Evolutionary conservation across 805 yeast genomes (phyloP).

Genomic region (Candida railenensis): DNA sequence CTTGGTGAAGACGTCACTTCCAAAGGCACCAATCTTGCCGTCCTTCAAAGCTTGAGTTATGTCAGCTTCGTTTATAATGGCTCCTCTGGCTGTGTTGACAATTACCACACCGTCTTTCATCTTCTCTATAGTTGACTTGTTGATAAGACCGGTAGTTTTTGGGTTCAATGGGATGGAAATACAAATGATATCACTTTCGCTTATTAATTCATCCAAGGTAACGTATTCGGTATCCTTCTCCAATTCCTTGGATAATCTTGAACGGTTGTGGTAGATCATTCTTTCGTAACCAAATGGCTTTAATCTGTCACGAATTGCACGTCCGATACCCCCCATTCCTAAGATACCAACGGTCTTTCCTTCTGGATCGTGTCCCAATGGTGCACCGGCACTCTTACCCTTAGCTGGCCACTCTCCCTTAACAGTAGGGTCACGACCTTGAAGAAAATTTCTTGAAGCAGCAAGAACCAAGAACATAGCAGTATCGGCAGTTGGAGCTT

Average conservation of each 20-base stretch:
- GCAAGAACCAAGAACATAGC: conserved; percentile 63
- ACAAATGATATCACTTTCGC: conserved; percentile 65
- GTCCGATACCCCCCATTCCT: conserved; percentile 91
- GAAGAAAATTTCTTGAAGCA: conserved; percentile 65
- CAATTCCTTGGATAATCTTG: conserved; percentile 53
- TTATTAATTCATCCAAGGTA: conserved; percentile 64
- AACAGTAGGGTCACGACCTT: conserved; percentile 48
- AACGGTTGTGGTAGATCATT: conserved; percentile 72
- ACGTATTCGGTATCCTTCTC: conserved; percentile 74
- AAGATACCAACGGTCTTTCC: conserved; percentile 76
- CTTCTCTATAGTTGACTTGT: conserved; percentile 56
- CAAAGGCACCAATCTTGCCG: conserved; percentile 68
- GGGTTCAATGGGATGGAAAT: conserved; percentile 76
- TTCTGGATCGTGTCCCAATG: conserved; percentile 71
- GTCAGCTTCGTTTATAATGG: conserved; percentile 68
- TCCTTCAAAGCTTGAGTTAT: conserved; percentile 53
- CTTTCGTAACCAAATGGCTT: conserved; percentile 74
- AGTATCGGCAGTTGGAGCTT: conserved; percentile 70
- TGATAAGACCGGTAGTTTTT: conserved; percentile 67
- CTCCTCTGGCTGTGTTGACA: conserved; percentile 88
- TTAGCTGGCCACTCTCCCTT: conserved; percentile 61
- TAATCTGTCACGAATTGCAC: conserved; percentile 70
- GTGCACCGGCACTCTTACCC: conserved; percentile 47
- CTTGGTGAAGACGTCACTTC: conserved; percentile 72
- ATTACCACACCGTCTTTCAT: conserved; percentile 79